A percentile compares a stretch with the other conserved stretches of the same genome.
Conservation (phyloP, 2,329 filamentous ascomycete species). For the Colletotrichum sp. region DNA sequence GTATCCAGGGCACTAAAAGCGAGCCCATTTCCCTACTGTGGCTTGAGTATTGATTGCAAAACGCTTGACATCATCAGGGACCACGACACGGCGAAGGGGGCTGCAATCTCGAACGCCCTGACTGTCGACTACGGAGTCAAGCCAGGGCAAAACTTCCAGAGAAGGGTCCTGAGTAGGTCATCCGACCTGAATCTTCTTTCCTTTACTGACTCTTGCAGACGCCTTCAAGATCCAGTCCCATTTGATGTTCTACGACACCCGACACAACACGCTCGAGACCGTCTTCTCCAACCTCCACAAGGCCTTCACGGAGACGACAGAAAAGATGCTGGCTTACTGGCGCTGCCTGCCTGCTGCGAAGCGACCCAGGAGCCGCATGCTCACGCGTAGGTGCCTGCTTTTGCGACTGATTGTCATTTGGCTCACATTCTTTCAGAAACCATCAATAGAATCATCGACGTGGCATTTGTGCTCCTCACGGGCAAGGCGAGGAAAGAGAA, state of each 20-base stretch:
- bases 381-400: constrained; percentile 60
- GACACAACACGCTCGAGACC: constrained; percentile 73
- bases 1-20: constrained; percentile 52
- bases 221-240: constrained; percentile 87
- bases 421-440: constrained; percentile 51
- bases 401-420: background rate
- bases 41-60: constrained; percentile 74
- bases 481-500: constrained; percentile 51
- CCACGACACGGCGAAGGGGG: constrained; percentile 54
- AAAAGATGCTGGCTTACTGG: constrained; percentile 72
- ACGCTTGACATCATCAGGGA: constrained; percentile 80
- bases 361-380: constrained; percentile 63
- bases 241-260: constrained; percentile 81
- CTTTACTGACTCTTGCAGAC: constrained; percentile 38
- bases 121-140: constrained; percentile 77
- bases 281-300: constrained; percentile 77
- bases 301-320: constrained; percentile 79
- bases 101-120: constrained; percentile 70
- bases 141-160: constrained; percentile 79
- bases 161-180: constrained; percentile 73
- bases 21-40: constrained; percentile 85
- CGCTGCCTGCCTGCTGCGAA: constrained; percentile 61
- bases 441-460: constrained; percentile 68
- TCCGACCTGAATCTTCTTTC: background rate
- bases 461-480: constrained; percentile 69